Evolutionary conservation across 306 rosid species (phyloP).

Genomic region (Rosa chinensis): DNA sequence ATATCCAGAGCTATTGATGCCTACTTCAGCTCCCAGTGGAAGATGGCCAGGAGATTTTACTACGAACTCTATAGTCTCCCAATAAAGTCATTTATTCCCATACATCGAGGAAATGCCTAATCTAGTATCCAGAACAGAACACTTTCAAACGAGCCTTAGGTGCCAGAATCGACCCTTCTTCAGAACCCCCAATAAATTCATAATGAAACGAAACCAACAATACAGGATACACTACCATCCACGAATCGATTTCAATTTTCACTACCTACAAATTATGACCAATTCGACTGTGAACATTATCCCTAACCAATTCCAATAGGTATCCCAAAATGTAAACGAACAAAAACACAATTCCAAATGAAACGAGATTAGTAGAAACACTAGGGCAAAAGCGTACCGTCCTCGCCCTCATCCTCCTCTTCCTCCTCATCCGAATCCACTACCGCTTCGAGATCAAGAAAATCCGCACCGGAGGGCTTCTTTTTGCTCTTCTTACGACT

Average conservation of each 20-base stretch:
- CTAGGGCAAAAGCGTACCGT: constrained; percentile 46
- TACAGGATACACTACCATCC: neutral
- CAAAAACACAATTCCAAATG: neutral
- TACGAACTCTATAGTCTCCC: neutral
- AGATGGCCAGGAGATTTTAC: neutral
- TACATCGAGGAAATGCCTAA: neutral
- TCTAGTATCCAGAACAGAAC: neutral
- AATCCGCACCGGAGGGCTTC: constrained; percentile 55
- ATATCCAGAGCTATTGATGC: neutral
- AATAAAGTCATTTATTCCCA: neutral
- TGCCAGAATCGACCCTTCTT: neutral
- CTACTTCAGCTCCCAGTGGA: neutral
- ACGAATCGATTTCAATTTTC: neutral
- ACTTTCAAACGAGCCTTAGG: too few relatives aligned
- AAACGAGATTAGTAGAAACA: neutral
- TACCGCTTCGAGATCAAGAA: constrained; percentile 69
- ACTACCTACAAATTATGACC: neutral
- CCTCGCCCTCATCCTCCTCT: constrained; percentile 92
- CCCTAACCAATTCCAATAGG: neutral
- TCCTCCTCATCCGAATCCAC: constrained; percentile 86
- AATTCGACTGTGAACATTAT: neutral
- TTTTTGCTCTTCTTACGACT: constrained; percentile 40
- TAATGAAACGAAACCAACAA: neutral
- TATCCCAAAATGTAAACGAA: neutral
- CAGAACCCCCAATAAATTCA: neutral